Conservation (phyloP, 768 basidiomycete species). For the Leucocoprinus sp. region DNA sequence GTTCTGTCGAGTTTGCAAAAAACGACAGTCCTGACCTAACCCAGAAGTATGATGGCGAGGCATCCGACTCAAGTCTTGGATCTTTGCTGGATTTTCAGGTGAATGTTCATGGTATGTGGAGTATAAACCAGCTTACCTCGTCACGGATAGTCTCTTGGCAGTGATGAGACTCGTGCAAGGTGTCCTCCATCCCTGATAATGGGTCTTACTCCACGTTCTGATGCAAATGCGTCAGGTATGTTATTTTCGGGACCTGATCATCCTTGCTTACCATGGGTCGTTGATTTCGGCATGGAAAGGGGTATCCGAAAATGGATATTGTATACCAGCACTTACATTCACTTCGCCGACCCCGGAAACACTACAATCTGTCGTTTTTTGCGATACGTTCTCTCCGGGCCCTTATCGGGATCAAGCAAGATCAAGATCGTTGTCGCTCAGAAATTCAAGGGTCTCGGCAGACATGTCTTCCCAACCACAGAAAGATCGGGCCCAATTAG, state of each 20-base stretch:
- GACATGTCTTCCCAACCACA: not conserved
- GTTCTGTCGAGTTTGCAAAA: not conserved
- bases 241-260: not conserved
- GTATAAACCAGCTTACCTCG: not conserved
- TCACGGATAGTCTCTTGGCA: constrained; percentile 3
- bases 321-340: constrained; percentile 24
- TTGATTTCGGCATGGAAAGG: too few relatives aligned
- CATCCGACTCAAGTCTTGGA: constrained; percentile 23
- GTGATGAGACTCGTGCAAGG: constrained; percentile 2
- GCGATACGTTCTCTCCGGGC: not conserved
- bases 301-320: too few relatives aligned
- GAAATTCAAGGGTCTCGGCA: not conserved
- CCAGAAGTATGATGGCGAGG: constrained; percentile 14
- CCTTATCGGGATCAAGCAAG: not conserved
- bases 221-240: too few relatives aligned
- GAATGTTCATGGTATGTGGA: constrained; percentile 13
- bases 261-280: not conserved
- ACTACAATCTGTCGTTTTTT: constrained; percentile 15
- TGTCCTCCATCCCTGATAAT: too few relatives aligned
- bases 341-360: constrained; percentile 27
- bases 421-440: not conserved
- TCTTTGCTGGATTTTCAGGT: constrained; percentile 17
- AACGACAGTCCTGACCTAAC: constrained; percentile 1
- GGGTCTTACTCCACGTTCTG: too few relatives aligned
- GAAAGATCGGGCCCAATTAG: not conserved